phyloP scores from a whole-genome alignment of 2,329 filamentous ascomycete genomes.

The Nemania bipapillata region DNA sequence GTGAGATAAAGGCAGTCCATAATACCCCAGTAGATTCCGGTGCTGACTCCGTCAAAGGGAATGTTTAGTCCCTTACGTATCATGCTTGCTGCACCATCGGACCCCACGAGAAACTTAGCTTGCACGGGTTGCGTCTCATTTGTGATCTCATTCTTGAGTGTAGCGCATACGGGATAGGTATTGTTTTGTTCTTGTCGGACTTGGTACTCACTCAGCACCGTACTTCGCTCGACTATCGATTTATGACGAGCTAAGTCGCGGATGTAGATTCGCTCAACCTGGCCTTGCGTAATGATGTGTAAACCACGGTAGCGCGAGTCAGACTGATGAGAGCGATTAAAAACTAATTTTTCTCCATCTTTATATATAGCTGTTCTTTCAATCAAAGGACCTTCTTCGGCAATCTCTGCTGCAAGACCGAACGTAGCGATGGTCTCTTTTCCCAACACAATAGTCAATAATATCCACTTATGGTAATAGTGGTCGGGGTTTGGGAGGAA shows the following conservation, averaged over 20 bases:
- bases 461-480: neutral
- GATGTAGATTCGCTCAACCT: constrained; percentile 53
- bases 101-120: constrained; percentile 51
- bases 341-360: constrained; percentile 48
- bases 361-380: constrained; percentile 49
- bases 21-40: constrained; percentile 52
- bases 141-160: constrained; percentile 40
- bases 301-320: constrained; percentile 53
- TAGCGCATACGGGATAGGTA: constrained; percentile 40
- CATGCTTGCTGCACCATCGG: constrained; percentile 50
- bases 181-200: constrained; percentile 16
- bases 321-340: constrained; percentile 46
- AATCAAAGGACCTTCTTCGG: constrained; percentile 52
- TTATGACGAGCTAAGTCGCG: constrained; percentile 52
- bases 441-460: neutral
- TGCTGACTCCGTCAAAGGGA: constrained; percentile 51
- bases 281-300: constrained; percentile 53
- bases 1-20: constrained; percentile 47
- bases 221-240: constrained; percentile 49
- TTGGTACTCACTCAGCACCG: constrained; percentile 39
- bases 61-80: constrained; percentile 48
- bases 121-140: constrained; percentile 43
- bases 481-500: neutral
- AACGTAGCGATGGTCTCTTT: constrained; percentile 33
- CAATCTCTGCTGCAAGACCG: constrained; percentile 43